A percentile compares a stretch with the other conserved stretches of the same genome.
Conservation (phyloP, 371 early-diverging fungal species). For the Thermomucor indicae-seudaticae region DNA sequence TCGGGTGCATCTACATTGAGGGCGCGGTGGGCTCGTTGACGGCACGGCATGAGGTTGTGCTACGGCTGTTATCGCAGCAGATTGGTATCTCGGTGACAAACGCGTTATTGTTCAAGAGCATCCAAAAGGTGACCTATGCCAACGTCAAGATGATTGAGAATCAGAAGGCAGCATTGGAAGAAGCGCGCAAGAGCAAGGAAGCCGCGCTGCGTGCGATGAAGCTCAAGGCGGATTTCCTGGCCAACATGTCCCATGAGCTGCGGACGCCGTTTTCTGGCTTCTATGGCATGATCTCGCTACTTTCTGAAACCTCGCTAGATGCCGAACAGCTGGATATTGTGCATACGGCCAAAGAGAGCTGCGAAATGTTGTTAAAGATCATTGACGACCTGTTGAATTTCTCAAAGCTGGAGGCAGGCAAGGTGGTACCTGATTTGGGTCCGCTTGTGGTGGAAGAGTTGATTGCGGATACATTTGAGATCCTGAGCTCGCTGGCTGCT, state of each 20-base stretch:
- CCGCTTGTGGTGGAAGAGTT: conserved; percentile 52
- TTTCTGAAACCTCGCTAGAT: conserved; percentile 52
- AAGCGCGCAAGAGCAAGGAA: conserved; percentile 47
- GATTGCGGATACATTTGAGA: conserved; percentile 49
- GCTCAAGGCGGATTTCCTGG: conserved; percentile 51
- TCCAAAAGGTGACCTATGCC: conserved; percentile 41
- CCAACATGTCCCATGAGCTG: conserved; percentile 62
- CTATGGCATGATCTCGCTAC: conserved; percentile 57
- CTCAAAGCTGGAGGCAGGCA: conserved; percentile 52
- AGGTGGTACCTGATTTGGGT: conserved; percentile 42
- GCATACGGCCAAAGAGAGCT: conserved; percentile 54
- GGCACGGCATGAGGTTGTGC: conserved; percentile 45
- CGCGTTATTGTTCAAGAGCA: conserved; percentile 49
- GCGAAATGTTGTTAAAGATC: conserved; percentile 50
- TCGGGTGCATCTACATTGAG: conserved; percentile 61
- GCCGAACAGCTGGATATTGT: conserved; percentile 59
- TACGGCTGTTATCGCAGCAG: conserved; percentile 53
- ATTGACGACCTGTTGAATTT: conserved; percentile 50
- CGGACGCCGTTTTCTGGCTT: conserved; percentile 61
- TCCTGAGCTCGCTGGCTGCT: conserved; percentile 46
- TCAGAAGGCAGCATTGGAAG: conserved; percentile 45
- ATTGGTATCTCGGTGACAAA: conserved; percentile 61
- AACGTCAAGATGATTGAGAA: conserved; percentile 50
- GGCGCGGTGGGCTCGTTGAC: conserved; percentile 47
- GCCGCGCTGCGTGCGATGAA: conserved; percentile 47